Evolutionary conservation across 768 basidiomycete genomes (phyloP), one percentile per base, ranked within the genome.

Genomic region (Russula olivacea): DNA sequence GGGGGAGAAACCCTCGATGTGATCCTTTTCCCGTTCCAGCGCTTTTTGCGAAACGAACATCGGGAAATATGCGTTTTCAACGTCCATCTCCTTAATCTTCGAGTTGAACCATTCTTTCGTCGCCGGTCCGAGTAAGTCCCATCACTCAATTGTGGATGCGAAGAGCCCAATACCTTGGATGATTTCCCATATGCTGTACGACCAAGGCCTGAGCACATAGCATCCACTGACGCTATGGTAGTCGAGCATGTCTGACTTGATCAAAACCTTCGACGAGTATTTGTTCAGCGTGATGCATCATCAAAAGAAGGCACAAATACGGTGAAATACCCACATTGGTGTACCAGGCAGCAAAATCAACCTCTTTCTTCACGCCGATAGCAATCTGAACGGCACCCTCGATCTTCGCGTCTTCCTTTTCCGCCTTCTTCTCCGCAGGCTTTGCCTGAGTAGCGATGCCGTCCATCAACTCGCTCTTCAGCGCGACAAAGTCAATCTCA

Each of bases 211-310:
- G 62, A 99, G 86, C 74, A 98, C 97, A 76, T 99, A 99, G 72
- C 97, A 99, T 17, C 97, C 97, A 65, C 92, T 94, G 73, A 99
- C 93, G 74, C 86, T 95, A 79, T 99, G 98, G 76, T 98, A 99
- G 70, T 99, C 97, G 58, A 99, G 76, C 97, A 99, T 99, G 68
- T 99, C 95, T 5, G 94, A 89, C 79, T 98, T 98, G 76, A 98
- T 78, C 65, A 99, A 79, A n/a, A 97, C 94, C 93, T 96, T 61
- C 21, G 10, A 23, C 72, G 70, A 73, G 52, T 49, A 34, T 52
- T 30, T 14, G 64, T 47, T 62, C 56, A 69, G 25, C 61, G 41
- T 51, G 36, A 60, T 48, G 32, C n/a, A 36, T 11, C 30, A 28
- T 4, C 2, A 4, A 41, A n/a, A 34, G 34, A 62, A 47, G 30